Percentiles rank a stretch among this genome's conserved stretches.
phyloP scores from a whole-genome alignment of 148 eudicot genomes.

The Tetragonia tetragonoides region DNA sequence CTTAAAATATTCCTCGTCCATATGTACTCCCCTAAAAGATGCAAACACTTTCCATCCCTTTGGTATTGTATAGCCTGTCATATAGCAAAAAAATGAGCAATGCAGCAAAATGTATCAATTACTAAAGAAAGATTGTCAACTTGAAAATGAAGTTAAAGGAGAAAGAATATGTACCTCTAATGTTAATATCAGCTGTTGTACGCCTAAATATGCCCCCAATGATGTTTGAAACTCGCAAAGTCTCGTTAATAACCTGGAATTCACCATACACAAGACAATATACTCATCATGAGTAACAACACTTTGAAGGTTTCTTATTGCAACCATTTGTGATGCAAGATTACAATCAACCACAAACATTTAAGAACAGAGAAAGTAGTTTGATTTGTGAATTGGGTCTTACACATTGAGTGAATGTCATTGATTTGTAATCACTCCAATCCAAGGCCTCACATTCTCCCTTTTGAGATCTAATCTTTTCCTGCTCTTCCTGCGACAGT shows the following conservation, averaged over 20 bases:
- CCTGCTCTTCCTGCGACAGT: constrained; percentile 68
- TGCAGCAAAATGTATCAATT: not conserved
- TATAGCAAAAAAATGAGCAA: not conserved
- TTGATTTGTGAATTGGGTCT: constrained; percentile 22
- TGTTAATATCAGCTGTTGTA: constrained; percentile 62
- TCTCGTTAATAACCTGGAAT: constrained; percentile 85
- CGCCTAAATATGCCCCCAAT: constrained; percentile 93
- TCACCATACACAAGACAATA: not conserved
- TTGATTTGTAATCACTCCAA: constrained; percentile 91
- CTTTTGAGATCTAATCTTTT: constrained; percentile 54
- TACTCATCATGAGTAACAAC: not conserved
- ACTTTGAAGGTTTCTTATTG: not conserved
- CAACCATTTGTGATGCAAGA: not conserved
- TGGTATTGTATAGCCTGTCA: constrained; percentile 79
- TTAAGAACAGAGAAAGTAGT: not conserved
- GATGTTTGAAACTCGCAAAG: constrained; percentile 82
- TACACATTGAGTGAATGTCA: constrained; percentile 98
- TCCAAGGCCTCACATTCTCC: constrained; percentile 55
- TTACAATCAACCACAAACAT: not conserved
- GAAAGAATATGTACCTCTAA: constrained; percentile 47
- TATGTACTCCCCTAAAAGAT: constrained; percentile 82
- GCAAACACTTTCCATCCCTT: constrained; percentile 96
- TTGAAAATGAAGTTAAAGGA: not conserved
- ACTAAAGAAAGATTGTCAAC: not conserved
- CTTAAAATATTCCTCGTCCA: constrained; percentile 68